These are phyloP conservation scores for Bocquillonia castaneifolia DNA, from an alignment of 441 rosid genomes.

Conservation along the genomic window DNA sequence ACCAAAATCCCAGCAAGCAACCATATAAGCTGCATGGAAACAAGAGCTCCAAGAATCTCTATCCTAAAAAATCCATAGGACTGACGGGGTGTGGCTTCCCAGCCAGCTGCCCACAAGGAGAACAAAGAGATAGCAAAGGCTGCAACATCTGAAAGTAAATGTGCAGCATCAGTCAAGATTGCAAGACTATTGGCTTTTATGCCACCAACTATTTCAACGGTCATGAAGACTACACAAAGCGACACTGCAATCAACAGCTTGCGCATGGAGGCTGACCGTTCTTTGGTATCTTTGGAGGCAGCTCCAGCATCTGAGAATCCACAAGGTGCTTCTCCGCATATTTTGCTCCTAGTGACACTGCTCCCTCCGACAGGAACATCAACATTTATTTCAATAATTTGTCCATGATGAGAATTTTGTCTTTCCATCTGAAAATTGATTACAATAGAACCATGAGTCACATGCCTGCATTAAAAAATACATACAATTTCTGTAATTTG, in stretches of 20 bases:
- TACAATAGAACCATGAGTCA: neutral
- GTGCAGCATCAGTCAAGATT: constrained; percentile 66
- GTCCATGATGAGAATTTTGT: constrained; percentile 34
- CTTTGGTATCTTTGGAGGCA: constrained; percentile 48
- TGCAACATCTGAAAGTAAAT: constrained; percentile 61
- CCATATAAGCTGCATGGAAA: constrained; percentile 70
- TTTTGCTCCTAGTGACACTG: constrained; percentile 30
- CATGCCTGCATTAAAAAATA: too few relatives aligned
- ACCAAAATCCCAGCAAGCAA: constrained; percentile 68
- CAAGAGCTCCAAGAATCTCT: constrained; percentile 60
- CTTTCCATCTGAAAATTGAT: constrained; percentile 44
- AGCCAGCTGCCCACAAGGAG: constrained; percentile 65
- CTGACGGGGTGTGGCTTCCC: constrained; percentile 70
- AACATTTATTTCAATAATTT: constrained; percentile 35
- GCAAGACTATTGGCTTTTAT: constrained; percentile 69
- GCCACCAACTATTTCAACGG: constrained; percentile 59
- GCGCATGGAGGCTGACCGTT: constrained; percentile 47
- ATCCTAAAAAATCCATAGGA: constrained; percentile 66
- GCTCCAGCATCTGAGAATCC: constrained; percentile 50
- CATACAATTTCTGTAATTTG: too few relatives aligned
- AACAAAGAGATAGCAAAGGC: constrained; percentile 62
- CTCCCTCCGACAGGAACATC: constrained; percentile 30
- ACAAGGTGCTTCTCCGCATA: constrained; percentile 53
- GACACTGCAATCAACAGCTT: constrained; percentile 52
- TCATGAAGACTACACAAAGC: constrained; percentile 56